Conservation (phyloP, 139 green algal genomes). For the Chlorella vulgaris region DNA sequence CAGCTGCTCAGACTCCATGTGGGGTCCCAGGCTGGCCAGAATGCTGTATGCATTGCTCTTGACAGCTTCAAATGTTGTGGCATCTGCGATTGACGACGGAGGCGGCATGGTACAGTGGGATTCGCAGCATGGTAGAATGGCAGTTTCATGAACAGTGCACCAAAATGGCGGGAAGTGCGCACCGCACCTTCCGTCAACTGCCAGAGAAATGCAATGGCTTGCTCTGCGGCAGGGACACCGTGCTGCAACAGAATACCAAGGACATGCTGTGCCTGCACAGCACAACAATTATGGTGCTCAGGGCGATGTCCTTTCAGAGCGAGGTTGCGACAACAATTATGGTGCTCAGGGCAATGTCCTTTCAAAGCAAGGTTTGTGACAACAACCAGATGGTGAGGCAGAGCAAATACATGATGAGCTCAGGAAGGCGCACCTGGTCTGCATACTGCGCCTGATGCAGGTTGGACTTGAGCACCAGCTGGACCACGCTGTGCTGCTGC, state of each 20-base stretch:
- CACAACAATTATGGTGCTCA: not conserved
- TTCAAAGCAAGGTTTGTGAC: too few species aligned
- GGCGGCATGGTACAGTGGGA: not conserved
- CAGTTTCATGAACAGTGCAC: too few species aligned
- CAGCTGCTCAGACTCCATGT: conserved; percentile 56
- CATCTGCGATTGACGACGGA: conserved; percentile 49
- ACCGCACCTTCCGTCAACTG: conserved; percentile 62
- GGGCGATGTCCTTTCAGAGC: too few species aligned
- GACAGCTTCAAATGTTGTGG: conserved; percentile 86
- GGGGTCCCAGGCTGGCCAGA: conserved; percentile 70
- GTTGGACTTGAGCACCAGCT: conserved; percentile 77
- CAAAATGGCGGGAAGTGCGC: too few species aligned
- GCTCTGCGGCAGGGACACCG: conserved; percentile 50
- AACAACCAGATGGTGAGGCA: too few species aligned
- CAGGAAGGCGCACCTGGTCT: conserved; percentile 80
- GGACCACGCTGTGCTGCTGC: conserved; percentile 65
- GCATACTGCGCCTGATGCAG: conserved; percentile 92
- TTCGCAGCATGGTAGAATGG: too few species aligned
- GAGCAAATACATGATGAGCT: too few species aligned
- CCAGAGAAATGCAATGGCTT: conserved; percentile 86
- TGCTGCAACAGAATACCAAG: conserved; percentile 63
- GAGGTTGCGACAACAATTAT: not conserved
- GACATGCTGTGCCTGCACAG: conserved; percentile 58
- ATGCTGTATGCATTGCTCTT: conserved; percentile 81
- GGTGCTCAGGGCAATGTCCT: too few species aligned